Evolutionary conservation across 306 rosid species (phyloP), one percentile per base, ranked within the genome.

Genomic region (Lathyrus tuberosus): DNA sequence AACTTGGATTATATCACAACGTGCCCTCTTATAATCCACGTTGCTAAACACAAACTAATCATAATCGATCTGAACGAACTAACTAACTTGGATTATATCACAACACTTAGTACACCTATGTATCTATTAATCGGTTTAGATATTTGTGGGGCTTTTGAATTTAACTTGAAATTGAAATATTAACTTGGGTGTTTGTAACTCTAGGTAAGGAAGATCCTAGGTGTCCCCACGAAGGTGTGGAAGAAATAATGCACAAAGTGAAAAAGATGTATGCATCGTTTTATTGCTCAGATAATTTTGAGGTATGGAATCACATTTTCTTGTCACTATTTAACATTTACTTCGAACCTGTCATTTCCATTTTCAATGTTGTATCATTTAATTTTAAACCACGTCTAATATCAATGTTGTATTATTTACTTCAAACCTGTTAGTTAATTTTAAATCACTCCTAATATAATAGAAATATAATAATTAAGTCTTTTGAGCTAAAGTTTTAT

Each of bases 121-220:
- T 26, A 63, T 53, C 22, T 6, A 64, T 43, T 62, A 61, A 60
- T 72, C 17, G 17, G 20, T 62, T 51, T 14, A 47, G 42, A 79
- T 43, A 57, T 64, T 61, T 51, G 42, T 52, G 70, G 41, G 41
- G 16, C 1, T 26, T 46, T 58, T 63, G 26, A 46, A 69, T 44
- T 75, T 80, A 48, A 62, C 40, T 28, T 69, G 42, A 46, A 53
- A 69, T 53, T 65, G 71, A 62, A 71, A 38, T 57, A 35, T 56
- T 38, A 41, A 10, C 14, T 52, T 76, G 75, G 72, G 43, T 59
- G 28, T 69, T 70, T 20, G 44, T 52, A 65, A 83, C 74, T 71
- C 73, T 52, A 94, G 99, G 97, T 63, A 88, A 83, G 3, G 91
- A 85, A 77, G 97, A 94, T 81, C 96, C 88, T 74, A 85, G 92